Conservation (phyloP, 345 rosid species). For the Raphanus raphanistrum region DNA sequence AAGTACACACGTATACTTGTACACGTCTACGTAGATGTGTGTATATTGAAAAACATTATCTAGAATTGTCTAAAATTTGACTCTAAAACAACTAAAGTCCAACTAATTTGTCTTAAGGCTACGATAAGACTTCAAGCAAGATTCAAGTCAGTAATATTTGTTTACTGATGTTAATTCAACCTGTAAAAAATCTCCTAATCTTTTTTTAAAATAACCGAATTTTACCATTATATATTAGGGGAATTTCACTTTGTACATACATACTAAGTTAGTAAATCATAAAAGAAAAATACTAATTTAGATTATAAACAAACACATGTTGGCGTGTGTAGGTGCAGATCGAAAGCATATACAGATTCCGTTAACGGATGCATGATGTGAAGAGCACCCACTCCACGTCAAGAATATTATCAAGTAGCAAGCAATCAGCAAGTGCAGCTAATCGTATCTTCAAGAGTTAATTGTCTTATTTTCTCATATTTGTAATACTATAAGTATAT, state of each 20-base stretch:
- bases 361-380: constrained; percentile 39
- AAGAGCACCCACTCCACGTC: constrained; percentile 40
- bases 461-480: background rate
- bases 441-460: constrained; percentile 34
- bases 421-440: constrained; percentile 35
- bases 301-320: constrained; percentile 11
- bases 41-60: background rate
- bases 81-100: constrained; percentile 11
- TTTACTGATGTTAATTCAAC: background rate
- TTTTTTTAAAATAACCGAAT: background rate
- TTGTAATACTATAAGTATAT: background rate
- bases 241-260: background rate
- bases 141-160: background rate
- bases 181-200: background rate
- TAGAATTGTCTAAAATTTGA: background rate
- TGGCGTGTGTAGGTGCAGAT: constrained; percentile 25
- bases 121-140: constrained; percentile 12
- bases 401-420: constrained; percentile 36
- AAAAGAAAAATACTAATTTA: background rate
- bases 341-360: constrained; percentile 22
- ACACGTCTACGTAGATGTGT: background rate
- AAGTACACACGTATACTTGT: no score
- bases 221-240: background rate
- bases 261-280: background rate
- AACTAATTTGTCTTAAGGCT: constrained; percentile 15